A percentile compares a stretch with the other conserved stretches of the same genome.
These are phyloP conservation scores for Aspergillus texensis DNA, from an alignment of 2,329 filamentous ascomycete species.

Conservation along the genomic window DNA sequence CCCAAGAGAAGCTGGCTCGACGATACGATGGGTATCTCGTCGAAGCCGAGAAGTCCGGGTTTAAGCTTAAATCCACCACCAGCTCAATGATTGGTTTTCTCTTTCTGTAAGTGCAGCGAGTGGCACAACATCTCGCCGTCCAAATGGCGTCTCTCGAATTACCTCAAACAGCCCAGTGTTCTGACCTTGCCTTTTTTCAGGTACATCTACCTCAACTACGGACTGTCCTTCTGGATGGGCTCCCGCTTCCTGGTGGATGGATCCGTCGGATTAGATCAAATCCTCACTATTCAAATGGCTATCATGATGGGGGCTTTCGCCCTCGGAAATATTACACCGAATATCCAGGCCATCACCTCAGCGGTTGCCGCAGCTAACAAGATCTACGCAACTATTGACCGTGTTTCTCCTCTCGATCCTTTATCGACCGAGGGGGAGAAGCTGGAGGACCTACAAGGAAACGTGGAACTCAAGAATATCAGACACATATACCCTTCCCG, in stretches of 20 bases:
- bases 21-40: neutral
- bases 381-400: neutral
- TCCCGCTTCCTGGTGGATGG: neutral
- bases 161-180: neutral
- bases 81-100: neutral
- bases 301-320: slow-evolving; percentile 1
- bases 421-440: slow-evolving; percentile 23
- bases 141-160: neutral
- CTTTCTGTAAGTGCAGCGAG: neutral
- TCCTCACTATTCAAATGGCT: neutral
- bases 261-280: neutral
- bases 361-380: neutral
- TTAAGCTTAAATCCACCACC: neutral
- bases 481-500: slow-evolving; percentile 2
- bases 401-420: neutral
- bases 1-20: neutral
- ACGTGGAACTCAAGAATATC: neutral
- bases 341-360: neutral
- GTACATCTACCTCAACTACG: slow-evolving; percentile 21
- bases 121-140: neutral
- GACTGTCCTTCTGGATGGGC: neutral
- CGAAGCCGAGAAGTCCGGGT: neutral
- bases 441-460: neutral
- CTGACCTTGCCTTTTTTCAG: neutral
- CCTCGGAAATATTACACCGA: neutral